Percentiles rank a stretch among this genome's conserved stretches.
phyloP scores from a whole-genome alignment of 2,329 filamentous ascomycete species.

The Nothopassalora personata region DNA sequence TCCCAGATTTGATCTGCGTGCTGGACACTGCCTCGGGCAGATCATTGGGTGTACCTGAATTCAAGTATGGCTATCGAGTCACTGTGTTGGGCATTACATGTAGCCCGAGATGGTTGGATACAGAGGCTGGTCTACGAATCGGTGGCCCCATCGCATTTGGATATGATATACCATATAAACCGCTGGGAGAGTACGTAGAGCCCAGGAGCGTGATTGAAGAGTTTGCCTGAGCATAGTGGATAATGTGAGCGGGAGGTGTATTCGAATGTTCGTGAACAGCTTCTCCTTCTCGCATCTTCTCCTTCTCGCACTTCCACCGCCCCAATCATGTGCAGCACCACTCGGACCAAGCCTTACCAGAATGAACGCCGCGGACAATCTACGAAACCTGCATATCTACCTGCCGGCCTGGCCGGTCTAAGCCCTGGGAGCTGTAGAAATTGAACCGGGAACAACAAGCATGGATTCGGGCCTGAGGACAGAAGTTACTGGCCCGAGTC shows the following conservation, averaged over 20 bases:
- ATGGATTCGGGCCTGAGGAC: neutral
- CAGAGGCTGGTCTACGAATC: conserved; percentile 44
- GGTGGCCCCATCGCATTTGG: conserved; percentile 49
- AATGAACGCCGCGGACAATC: neutral
- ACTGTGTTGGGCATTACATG: conserved; percentile 51
- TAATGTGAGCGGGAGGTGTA: too few species aligned
- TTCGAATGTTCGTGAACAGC: too few species aligned
- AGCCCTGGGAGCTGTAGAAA: neutral
- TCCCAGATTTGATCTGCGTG: conserved; percentile 48
- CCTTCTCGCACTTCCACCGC: too few species aligned
- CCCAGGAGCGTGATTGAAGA: conserved; percentile 52
- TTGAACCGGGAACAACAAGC: neutral
- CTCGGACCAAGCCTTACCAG: neutral
- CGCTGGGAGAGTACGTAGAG: conserved; percentile 49
- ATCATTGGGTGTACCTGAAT: conserved; percentile 51
- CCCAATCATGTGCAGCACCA: too few species aligned
- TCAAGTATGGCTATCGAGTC: conserved; percentile 50
- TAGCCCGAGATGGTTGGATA: conserved; percentile 51
- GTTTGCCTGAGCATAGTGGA: conserved; percentile 26
- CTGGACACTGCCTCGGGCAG: conserved; percentile 47
- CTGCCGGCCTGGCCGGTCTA: neutral
- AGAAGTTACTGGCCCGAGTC: too few species aligned
- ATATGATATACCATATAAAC: conserved; percentile 46
- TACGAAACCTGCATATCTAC: neutral
- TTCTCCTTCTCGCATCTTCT: too few species aligned